Base-by-base conservation (phyloP, 2,329 filamentous ascomycete genomes). In the Hawksworthiomyces lignivorus region DNA sequence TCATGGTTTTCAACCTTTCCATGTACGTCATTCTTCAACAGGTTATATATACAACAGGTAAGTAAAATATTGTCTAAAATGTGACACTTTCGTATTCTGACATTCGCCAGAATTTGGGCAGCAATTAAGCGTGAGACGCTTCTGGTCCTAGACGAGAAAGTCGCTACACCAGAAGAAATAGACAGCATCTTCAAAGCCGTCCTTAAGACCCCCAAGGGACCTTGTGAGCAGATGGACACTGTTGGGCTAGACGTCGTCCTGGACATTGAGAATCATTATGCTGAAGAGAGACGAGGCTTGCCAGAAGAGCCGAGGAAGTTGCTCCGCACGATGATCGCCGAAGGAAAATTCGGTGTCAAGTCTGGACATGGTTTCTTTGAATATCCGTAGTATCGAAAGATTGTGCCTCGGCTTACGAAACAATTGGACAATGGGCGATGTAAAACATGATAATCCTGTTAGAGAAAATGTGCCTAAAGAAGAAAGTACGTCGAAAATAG, bases 51-150 rank as follows among this genome's bases (percentile, higher is more conserved):
- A 41, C 14, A 41, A 41, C 19, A 26, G 24, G 24, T 12, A 26
- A 26, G 24, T 12, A 26, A 8, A 12, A 12, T 26, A 2, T 26
- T 12, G 8, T 12, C 8, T 26, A 12, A 26, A 26, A 8, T 2
- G 24, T 26, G 24, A 26, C 8, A 2, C 24, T 8, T 8, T 12
- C 12, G 8, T 8, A 12, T 26, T 8, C 24, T 26, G 24, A 26
- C 24, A 8, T 26, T 12, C 12, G 24, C 24, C 3, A 32, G 38
- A 14, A 41, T 41, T 21, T 41, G 38, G 38, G 38, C 38, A 2
- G 38, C 38, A 17, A 41, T 41, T 14, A 41, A 41, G 31, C 24
- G 37, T 5, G 37, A 39, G 28, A 26, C 37, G 19, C 37, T 39
- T 14, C 21, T 32, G 19, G 37, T 12, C 1, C 21, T 39, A 11